Conservation (phyloP, 176 grass and related monocot genomes). For the Tillandsia fasciculata region DNA sequence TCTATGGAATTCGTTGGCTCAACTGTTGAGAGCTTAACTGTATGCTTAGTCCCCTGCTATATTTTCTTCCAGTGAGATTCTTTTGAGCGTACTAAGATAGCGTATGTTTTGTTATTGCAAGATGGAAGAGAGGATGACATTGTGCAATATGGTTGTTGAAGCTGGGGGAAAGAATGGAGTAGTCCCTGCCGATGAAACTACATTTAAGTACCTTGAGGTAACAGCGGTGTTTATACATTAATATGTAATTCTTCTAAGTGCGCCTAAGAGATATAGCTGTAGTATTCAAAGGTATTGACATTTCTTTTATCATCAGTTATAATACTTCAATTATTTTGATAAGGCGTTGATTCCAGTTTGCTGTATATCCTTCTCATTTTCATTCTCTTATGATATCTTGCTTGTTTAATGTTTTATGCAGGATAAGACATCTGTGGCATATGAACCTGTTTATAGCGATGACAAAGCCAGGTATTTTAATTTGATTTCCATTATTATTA, state of each 20-base stretch:
- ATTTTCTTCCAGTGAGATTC: background rate
- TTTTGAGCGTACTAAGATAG: constrained; percentile 1
- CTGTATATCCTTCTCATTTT: constrained; percentile 1
- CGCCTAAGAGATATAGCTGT: background rate
- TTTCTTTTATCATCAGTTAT: too few species aligned
- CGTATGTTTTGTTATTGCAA: constrained; percentile 21
- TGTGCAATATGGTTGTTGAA: constrained; percentile 94
- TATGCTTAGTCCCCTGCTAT: constrained; percentile 25
- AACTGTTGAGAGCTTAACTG: constrained; percentile 60
- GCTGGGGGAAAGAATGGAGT: constrained; percentile 90
- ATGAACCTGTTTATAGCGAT: constrained; percentile 76
- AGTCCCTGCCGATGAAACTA: constrained; percentile 70
- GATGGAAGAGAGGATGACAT: constrained; percentile 97
- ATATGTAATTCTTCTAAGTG: background rate
- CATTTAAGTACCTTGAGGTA: constrained; percentile 95
- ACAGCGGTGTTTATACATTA: background rate
- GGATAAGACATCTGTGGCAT: constrained; percentile 61
- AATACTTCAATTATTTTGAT: too few species aligned
- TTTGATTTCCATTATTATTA: background rate
- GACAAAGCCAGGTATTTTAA: constrained; percentile 55
- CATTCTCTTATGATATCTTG: background rate
- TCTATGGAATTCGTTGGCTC: constrained; percentile 80
- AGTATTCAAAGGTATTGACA: too few species aligned
- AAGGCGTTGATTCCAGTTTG: background rate
- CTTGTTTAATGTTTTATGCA: constrained; percentile 20